These are phyloP conservation scores for Didymella exigua DNA, from an alignment of 2,329 filamentous ascomycete species.

Conservation along the genomic window DNA sequence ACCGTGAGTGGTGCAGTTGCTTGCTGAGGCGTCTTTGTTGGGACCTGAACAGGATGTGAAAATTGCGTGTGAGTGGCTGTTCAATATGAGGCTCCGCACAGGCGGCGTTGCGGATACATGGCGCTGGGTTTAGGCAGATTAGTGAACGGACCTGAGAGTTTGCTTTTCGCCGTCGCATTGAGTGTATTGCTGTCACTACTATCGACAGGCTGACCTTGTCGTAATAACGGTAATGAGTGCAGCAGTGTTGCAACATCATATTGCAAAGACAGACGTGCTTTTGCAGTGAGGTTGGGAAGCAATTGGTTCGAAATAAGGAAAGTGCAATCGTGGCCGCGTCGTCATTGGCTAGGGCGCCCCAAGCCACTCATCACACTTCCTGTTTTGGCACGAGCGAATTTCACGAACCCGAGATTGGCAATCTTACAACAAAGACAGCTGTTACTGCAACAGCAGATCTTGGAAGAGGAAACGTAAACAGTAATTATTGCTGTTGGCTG, in stretches of 20 bases:
- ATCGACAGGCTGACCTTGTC: conserved; percentile 11
- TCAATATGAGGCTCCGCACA: conserved; percentile 11
- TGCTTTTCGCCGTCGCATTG: not conserved
- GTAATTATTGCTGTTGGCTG: conserved; percentile 5
- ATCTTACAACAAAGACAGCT: conserved; percentile 10
- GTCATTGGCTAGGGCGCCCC: conserved; percentile 9
- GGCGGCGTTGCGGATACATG: conserved; percentile 12
- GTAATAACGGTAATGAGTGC: conserved; percentile 3
- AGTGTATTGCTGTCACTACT: not conserved
- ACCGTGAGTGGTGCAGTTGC: conserved; percentile 3
- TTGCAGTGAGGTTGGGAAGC: not conserved
- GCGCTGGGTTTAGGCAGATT: conserved; percentile 3
- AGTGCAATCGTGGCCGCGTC: not conserved
- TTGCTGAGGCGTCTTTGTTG: conserved; percentile 15
- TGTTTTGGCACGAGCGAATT: conserved; percentile 16
- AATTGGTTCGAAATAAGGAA: conserved; percentile 3
- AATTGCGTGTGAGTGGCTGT: conserved; percentile 4
- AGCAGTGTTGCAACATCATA: not conserved
- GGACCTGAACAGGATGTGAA: not conserved
- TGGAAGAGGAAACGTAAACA: conserved; percentile 10
- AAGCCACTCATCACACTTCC: conserved; percentile 5
- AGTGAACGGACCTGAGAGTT: not conserved
- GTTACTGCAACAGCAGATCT: not conserved
- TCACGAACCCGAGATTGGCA: conserved; percentile 13
- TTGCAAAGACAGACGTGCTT: not conserved